These are phyloP conservation scores for Picocystis salinarum DNA, from an alignment of 139 green algal genomes.

Conservation along the genomic window DNA sequence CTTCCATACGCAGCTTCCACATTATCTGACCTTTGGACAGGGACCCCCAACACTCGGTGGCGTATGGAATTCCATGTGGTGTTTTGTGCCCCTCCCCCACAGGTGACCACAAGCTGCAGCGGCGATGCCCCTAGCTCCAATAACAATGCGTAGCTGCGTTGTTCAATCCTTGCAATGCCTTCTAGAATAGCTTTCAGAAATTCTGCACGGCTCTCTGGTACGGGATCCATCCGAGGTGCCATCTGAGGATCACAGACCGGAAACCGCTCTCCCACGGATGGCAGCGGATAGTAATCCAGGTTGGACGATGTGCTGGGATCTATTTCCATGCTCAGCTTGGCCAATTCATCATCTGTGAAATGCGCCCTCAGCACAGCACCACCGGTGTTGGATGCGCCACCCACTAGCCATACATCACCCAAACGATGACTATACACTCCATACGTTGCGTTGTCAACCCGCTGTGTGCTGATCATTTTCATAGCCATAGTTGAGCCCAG, in stretches of 20 bases:
- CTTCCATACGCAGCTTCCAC: slow-evolving; percentile 1
- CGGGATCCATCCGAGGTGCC: slow-evolving; percentile 32
- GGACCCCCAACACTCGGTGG: not conserved
- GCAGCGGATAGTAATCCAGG: slow-evolving; percentile 76
- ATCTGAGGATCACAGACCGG: slow-evolving; percentile 56
- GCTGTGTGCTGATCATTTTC: slow-evolving; percentile 62
- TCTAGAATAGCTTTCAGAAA: slow-evolving; percentile 53
- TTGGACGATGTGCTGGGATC: slow-evolving; percentile 20
- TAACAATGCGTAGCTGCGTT: slow-evolving; percentile 37
- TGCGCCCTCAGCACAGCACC: slow-evolving; percentile 33
- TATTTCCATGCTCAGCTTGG: slow-evolving; percentile 37
- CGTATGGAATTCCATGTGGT: slow-evolving; percentile 8
- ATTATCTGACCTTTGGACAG: not conserved
- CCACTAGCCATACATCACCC: slow-evolving; percentile 67
- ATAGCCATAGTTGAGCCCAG: slow-evolving; percentile 77
- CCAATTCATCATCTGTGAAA: slow-evolving; percentile 35
- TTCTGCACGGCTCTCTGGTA: slow-evolving; percentile 21
- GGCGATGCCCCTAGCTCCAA: slow-evolving; percentile 35
- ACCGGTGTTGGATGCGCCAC: slow-evolving; percentile 76
- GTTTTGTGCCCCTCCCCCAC: slow-evolving; percentile 47
- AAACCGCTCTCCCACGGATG: slow-evolving; percentile 59
- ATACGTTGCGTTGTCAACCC: slow-evolving; percentile 62
- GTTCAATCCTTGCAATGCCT: slow-evolving; percentile 61
- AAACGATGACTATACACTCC: slow-evolving; percentile 66
- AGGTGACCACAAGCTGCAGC: slow-evolving; percentile 36